Base-by-base conservation (phyloP, 495 filamentous ascomycete genomes). In the Venustampulla echinocandica region DNA sequence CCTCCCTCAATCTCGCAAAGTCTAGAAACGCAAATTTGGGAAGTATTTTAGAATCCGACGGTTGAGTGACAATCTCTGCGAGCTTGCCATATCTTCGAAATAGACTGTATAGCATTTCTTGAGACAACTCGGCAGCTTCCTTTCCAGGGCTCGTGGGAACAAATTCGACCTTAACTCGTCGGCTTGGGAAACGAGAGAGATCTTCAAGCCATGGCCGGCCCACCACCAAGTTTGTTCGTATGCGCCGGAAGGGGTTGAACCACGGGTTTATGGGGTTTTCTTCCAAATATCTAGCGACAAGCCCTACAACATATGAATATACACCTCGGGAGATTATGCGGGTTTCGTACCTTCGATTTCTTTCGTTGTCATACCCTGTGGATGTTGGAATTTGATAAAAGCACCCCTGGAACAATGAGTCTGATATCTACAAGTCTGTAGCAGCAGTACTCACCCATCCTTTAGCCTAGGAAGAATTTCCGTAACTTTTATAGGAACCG, bases 131-230 rank as follows among this genome's bases (percentile, higher is more conserved):
- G 3, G 74, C 75, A 0, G 80, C 77, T 36, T 80, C 64, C 2
- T 62, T 70, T 2, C 85, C 85, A 0, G 85, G 70, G 13, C 66
- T 64, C n/a, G 73, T 61, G 1, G 86, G 75, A 10, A 92, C 67
- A 58, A 95, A 96, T 60, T 98, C 92, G 27, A 96, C 79, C 48
- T 74, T 81, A 32, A 98, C 49, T 34, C 78, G 75, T 21, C 69
- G 65, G 46, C 80, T 88, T 2, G 92, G 92, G 18, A 86, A 80
- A 9, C 90, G 80, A 53, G 84, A 83, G 2, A 98, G 67, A 64
- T 98, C 92, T 56, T 98, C 92, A 15, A 97, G 69, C 92, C 92
- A 98, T 0, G 92, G 92, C n/a, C 75, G 74, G 10, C 92, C 92
- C 14, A 74, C 64, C 9, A 98, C 93, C 7, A 84, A 65, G 33